Evolutionary conservation across 1,284 basidiomycete genomes (phyloP).

Genomic region (Trichosporon asahii): DNA sequence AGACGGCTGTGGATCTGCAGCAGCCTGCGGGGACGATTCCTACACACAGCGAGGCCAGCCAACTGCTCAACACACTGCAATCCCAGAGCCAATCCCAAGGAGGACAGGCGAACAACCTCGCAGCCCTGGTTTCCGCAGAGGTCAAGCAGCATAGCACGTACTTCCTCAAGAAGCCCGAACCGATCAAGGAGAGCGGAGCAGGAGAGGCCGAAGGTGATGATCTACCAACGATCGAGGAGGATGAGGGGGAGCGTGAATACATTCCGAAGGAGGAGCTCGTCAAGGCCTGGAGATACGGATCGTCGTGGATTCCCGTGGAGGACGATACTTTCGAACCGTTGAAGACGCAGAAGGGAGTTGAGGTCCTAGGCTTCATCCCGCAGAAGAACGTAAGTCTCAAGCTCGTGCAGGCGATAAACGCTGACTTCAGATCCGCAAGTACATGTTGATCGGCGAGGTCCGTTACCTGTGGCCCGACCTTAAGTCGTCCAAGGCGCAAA

Average conservation of each 20-base stretch:
- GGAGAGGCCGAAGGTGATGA: not conserved
- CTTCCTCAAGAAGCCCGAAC: conserved; percentile 31
- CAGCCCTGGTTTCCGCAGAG: conserved; percentile 48
- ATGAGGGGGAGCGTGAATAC: conserved; percentile 33
- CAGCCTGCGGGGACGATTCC: conserved; percentile 15
- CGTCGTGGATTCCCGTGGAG: conserved; percentile 78
- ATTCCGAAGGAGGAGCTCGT: conserved; percentile 50
- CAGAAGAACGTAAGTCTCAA: conserved; percentile 58
- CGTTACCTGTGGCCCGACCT: conserved; percentile 81
- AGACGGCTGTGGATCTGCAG: conserved; percentile 48
- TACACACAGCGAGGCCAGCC: conserved; percentile 11
- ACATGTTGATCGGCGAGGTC: conserved; percentile 79
- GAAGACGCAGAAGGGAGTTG: conserved; percentile 73
- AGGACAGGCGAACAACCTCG: conserved; percentile 20
- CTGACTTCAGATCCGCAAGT: conserved; percentile 64
- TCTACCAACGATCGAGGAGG: conserved; percentile 27
- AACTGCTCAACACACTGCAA: conserved; percentile 20
- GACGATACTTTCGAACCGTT: conserved; percentile 71
- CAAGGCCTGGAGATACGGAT: conserved; percentile 87
- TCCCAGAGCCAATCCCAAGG: conserved; percentile 16
- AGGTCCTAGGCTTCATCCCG: conserved; percentile 80
- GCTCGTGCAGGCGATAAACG: not conserved
- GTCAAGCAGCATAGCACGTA: conserved; percentile 47
- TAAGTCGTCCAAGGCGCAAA: conserved; percentile 65
- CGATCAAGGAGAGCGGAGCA: not conserved